Evolutionary conservation across 495 filamentous ascomycete genomes (phyloP), one percentile per base, ranked within the genome.

Genomic region (Hypoxylon lienhwacheense): DNA sequence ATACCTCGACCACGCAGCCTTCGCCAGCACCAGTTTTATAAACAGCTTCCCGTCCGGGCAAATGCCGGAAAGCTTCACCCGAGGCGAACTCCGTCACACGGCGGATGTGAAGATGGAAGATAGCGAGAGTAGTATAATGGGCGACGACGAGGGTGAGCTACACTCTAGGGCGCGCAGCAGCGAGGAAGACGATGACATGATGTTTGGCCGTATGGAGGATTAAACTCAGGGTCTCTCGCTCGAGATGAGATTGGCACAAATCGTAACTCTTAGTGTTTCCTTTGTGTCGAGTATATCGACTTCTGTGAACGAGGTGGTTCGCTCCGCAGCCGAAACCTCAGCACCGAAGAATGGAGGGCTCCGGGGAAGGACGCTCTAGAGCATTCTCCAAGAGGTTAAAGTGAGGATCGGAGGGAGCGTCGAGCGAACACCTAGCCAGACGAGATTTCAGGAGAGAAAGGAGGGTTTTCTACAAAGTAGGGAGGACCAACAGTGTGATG

Each of bases 141-240:
- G 87, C 47, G 89, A 95, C 41, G 90, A 95, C 49, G 88, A 92
- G 28, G 87, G 85, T 53, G 84, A 89, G 47, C 78, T 76, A 59
- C 79, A 76, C 26, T 77, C 74, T 32, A 75, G 81, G 12, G 79
- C 77, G 6, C 81, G 84, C 20, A 84, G 81, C 56, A 89, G 95
- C 64, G 92, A 97, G 59, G 91, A 96, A 39, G 92, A 97, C 44
- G 93, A 96, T 53, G 91, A 90, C 51, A 74, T 67, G 65, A 81
- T 98, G 41, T 98, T 98, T 76, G 93, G 93, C 16, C 83, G 81
- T 51, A 97, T 97, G 92, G 93, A 98, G 66, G 90, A 93, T 71
- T 96, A 79, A 73, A 34, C 55, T 40, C 35, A 32, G 24, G 41
- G 44, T 56, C 50, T 39, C 35, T 36, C 39, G 21, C 43, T 47